Evolutionary conservation across 177 flowering plant genomes (phyloP), one percentile per base, ranked within the genome.

Genomic region (Vitis hybrid): DNA sequence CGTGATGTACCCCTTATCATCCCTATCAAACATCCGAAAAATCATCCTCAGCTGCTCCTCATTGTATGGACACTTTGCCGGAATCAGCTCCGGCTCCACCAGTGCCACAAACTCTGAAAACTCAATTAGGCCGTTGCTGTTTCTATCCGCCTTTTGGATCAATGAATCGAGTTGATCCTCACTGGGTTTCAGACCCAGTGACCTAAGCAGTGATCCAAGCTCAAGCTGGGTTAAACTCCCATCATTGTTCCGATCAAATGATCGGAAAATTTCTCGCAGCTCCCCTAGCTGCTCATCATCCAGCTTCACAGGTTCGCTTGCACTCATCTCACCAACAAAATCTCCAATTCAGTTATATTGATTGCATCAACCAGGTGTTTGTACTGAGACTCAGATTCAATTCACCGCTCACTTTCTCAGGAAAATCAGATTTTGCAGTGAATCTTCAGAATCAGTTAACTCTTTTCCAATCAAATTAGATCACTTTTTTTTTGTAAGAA

Each of bases 221-320:
- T 94, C 98, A 1, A 92, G 85, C 79, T 94, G 94, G 8, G 97
- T 94, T 8, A 94, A 77, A 82, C 97, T 92, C 0, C 98, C 98
- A 72, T 94, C 98, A 62, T 90, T 85, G 87, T 94, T 88, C 59
- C 92, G 79, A 64, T 94, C 98, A 70, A 94, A 94, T 0, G 94
- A 79, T 7, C 94, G 86, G 83, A 94, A 94, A 17, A 94, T 92
- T 64, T 92, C 94, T 2, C 93, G 84, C 2, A 92, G 85, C 77
- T 94, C 96, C 1, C 89, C 78, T 1, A 94, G 63, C 64, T 94
- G 98, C 51, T 93, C 92, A 61, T 91, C 97, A 70, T 90, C 91
- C 1, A 90, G 80, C 80, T 85, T 83, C 79, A 74, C 82, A 18
- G 85, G 75, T 22, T 77, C 47, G 47, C 47, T 38, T 5, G 8